Evolutionary conservation across 768 basidiomycete genomes (phyloP).

Genomic region (Dentipellis fragilis): DNA sequence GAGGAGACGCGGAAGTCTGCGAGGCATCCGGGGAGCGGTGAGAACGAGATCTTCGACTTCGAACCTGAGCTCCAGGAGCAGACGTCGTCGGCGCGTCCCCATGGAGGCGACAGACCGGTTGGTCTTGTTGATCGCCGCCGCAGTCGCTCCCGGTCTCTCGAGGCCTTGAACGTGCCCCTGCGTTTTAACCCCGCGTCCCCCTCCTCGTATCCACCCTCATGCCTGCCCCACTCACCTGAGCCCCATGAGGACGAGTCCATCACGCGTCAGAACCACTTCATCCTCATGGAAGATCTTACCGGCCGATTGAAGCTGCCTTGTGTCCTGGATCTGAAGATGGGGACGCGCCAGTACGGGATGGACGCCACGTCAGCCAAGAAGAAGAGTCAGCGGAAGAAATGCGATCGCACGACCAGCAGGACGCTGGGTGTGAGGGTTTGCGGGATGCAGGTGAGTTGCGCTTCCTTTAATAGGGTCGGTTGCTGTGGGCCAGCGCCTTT

Average conservation of each 20-base stretch:
- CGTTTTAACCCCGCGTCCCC: conserved; percentile 4
- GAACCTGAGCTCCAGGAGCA: conserved; percentile 7
- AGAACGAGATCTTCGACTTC: conserved; percentile 10
- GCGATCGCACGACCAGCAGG: conserved; percentile 90
- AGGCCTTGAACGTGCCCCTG: conserved; percentile 11
- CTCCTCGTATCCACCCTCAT: conserved; percentile 2
- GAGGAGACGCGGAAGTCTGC: conserved; percentile 1
- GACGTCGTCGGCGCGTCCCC: not conserved
- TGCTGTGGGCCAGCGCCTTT: not conserved
- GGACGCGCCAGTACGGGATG: conserved; percentile 97
- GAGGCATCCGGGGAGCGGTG: not conserved
- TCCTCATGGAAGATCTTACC: conserved; percentile 97
- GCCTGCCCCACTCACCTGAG: conserved; percentile 11
- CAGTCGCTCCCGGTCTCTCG: conserved; percentile 30
- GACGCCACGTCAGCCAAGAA: conserved; percentile 89
- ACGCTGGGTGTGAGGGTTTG: conserved; percentile 88
- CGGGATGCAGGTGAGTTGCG: conserved; percentile 87
- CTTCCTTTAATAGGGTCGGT: conserved; percentile 3
- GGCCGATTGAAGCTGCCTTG: conserved; percentile 86
- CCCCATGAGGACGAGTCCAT: conserved; percentile 35
- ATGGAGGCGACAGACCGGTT: not conserved
- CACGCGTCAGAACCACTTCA: conserved; percentile 92
- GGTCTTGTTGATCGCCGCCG: conserved; percentile 23
- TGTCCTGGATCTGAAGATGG: conserved; percentile 98
- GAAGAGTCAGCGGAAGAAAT: conserved; percentile 98